Conservation (phyloP, 345 rosid species). For the Mercurialis annua region DNA sequence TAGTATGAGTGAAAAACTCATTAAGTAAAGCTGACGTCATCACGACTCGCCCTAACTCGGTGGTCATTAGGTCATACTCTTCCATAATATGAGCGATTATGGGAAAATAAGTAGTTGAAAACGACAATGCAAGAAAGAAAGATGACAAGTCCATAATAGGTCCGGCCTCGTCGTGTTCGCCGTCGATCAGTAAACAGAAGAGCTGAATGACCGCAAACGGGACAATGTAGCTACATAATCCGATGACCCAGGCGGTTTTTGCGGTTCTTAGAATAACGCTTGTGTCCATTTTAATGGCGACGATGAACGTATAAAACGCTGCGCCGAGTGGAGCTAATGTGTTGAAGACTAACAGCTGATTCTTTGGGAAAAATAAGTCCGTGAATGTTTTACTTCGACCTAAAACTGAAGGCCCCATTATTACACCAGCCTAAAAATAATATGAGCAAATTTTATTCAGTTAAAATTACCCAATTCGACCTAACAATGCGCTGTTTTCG, state of each 20-base stretch:
- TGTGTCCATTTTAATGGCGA: constrained; percentile 27
- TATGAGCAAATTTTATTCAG: too few relatives aligned
- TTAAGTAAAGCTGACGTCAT: constrained; percentile 20
- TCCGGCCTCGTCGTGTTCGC: not conserved
- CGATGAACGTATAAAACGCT: constrained; percentile 19
- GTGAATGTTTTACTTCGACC: not conserved
- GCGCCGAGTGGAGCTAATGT: constrained; percentile 7
- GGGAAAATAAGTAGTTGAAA: constrained; percentile 19
- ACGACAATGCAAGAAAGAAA: not conserved
- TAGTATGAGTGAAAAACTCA: not conserved
- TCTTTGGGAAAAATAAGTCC: constrained; percentile 2
- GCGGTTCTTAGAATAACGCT: not conserved
- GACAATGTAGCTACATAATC: not conserved
- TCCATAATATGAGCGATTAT: constrained; percentile 11
- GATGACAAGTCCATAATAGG: too few relatives aligned
- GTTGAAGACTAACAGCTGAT: not conserved
- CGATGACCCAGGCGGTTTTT: constrained; percentile 16
- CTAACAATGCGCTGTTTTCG: too few relatives aligned
- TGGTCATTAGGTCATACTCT: constrained; percentile 33
- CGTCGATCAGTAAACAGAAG: not conserved
- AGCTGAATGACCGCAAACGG: not conserved
- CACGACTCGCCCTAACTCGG: constrained; percentile 30
- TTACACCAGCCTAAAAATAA: not conserved
- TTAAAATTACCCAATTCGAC: too few relatives aligned
- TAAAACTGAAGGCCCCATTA: constrained; percentile 32